phyloP scores from a whole-genome alignment of 495 filamentous ascomycete species.

The Talaromyces wortmannii region DNA sequence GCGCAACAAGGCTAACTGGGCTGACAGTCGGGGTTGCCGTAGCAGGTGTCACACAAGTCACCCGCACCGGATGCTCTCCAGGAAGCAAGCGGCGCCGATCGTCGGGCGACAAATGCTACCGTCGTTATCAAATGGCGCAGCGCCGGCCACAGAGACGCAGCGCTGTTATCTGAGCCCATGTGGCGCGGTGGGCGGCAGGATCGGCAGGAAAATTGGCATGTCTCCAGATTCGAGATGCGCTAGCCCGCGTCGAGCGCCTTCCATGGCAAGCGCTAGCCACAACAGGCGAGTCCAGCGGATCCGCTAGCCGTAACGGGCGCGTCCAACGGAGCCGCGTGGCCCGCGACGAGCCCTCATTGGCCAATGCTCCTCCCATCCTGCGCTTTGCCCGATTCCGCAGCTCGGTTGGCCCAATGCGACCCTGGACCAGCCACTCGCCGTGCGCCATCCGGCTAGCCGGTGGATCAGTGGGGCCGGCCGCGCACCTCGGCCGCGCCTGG shows the following conservation, averaged over 20 bases:
- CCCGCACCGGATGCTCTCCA: no score
- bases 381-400: no score
- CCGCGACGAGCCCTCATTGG: neutral
- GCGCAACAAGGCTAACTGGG: no score
- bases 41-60: no score
- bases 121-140: neutral
- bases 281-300: neutral
- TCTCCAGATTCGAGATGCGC: neutral
- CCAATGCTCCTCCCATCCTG: no score
- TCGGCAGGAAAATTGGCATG: neutral
- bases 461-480: neutral
- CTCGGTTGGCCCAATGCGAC: neutral
- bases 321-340: neutral
- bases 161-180: neutral
- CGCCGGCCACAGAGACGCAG: neutral
- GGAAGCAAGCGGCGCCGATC: no score
- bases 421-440: neutral
- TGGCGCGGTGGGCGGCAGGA: neutral
- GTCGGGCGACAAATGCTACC: neutral
- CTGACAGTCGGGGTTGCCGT: no score
- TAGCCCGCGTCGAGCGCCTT: no score
- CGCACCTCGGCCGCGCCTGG: neutral
- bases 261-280: no score
- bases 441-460: neutral
- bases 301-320: neutral